Evolutionary conservation across 257 asterid species (phyloP).

Genomic region (Rhazya stricta): DNA sequence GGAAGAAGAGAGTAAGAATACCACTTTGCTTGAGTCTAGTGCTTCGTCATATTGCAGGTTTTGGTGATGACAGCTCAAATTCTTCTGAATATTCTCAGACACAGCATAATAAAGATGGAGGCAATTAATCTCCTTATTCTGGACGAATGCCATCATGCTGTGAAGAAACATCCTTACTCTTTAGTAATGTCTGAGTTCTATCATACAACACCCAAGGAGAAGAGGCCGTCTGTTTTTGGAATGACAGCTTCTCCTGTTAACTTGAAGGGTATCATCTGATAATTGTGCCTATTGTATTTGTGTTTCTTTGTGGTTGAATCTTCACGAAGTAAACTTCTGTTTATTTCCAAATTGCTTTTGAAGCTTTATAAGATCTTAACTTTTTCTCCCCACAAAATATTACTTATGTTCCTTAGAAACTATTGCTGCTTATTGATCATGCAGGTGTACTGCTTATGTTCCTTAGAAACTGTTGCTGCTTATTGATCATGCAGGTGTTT

Average conservation of each 20-base stretch:
- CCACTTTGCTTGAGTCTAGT: neutral
- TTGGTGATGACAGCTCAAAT: conserved; percentile 99
- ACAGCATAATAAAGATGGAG: conserved; percentile 95
- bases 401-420: neutral
- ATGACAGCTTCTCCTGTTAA: conserved; percentile 99
- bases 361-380: neutral
- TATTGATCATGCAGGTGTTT: conserved; percentile 61
- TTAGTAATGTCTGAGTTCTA: conserved; percentile 98
- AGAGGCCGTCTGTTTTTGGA: conserved; percentile 95
- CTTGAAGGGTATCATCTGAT: conserved; percentile 63
- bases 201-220: conserved; percentile 82
- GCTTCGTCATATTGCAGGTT: conserved; percentile 52
- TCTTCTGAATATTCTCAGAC: conserved; percentile 91
- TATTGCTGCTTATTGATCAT: conserved; percentile 15
- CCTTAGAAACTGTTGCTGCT: conserved; percentile 7
- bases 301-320: neutral
- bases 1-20: neutral
- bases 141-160: conserved; percentile 99
- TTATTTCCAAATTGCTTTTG: neutral
- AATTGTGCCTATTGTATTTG: neutral
- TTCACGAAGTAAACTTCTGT: neutral
- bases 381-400: neutral
- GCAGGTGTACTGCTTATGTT: neutral
- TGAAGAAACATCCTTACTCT: conserved; percentile 98
- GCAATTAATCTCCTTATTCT: conserved; percentile 81